Conservation (phyloP, 2,329 filamentous ascomycete genomes). For the Fusarium hainanense region DNA sequence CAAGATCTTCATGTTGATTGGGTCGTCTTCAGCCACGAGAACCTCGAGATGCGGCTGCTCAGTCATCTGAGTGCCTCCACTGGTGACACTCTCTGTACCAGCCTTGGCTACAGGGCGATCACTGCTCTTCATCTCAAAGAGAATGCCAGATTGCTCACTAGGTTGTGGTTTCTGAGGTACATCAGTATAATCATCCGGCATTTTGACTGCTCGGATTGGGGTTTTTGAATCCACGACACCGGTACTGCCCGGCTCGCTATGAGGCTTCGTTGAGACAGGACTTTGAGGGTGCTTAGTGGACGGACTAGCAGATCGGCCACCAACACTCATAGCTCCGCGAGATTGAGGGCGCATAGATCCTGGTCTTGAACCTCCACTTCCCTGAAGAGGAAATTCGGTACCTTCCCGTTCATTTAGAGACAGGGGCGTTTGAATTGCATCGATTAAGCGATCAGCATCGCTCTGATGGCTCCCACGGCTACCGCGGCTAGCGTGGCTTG, state of each 20-base stretch:
- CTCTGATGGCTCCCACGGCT: constrained; percentile 65
- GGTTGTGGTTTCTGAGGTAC: constrained; percentile 47
- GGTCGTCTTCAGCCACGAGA: constrained; percentile 88
- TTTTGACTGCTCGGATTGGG: constrained; percentile 59
- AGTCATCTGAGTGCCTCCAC: constrained; percentile 32
- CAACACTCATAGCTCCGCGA: constrained; percentile 1
- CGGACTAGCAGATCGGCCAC: constrained; percentile 30
- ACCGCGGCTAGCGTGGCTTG: constrained; percentile 58
- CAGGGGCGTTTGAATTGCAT: constrained; percentile 74
- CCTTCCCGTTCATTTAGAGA: constrained; percentile 53
- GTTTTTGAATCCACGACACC: constrained; percentile 58
- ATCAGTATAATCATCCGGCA: constrained; percentile 60
- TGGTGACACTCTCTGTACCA: constrained; percentile 42
- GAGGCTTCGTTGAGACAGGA: constrained; percentile 29
- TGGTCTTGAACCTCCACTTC: constrained; percentile 22
- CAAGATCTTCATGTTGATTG: constrained; percentile 85
- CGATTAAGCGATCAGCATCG: constrained; percentile 77
- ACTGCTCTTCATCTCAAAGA: constrained; percentile 54
- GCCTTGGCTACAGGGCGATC: constrained; percentile 8
- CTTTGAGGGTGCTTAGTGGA: constrained; percentile 5
- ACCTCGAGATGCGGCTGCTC: constrained; percentile 63
- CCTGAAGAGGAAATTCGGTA: constrained; percentile 46
- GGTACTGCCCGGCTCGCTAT: constrained; percentile 50
- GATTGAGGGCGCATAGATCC: constrained; percentile 24
- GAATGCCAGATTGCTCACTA: constrained; percentile 49